These are phyloP conservation scores for Aspergillus asperescens DNA, from an alignment of 495 filamentous ascomycete species.

Conservation along the genomic window DNA sequence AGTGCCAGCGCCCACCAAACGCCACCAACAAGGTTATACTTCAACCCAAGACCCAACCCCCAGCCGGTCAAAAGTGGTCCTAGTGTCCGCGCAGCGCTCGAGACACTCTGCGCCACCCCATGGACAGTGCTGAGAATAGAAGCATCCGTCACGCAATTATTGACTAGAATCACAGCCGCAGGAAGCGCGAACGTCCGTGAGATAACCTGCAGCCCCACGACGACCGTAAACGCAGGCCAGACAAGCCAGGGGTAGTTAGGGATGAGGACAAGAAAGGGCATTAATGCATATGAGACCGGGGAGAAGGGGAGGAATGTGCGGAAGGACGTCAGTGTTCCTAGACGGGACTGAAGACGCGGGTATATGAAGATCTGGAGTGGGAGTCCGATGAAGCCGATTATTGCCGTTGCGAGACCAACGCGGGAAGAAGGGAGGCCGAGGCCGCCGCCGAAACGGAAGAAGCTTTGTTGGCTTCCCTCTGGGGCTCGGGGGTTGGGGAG, in stretches of 20 bases:
- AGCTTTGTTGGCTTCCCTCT: constrained; percentile 38
- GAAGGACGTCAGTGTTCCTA: constrained; percentile 60
- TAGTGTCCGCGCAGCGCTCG: constrained; percentile 54
- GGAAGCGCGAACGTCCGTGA: constrained; percentile 69
- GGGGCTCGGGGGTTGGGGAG: constrained; percentile 59
- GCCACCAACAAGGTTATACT: constrained; percentile 58
- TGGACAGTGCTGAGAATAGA: constrained; percentile 63
- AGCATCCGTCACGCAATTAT: constrained; percentile 60
- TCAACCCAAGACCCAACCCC: constrained; percentile 58
- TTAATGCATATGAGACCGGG: constrained; percentile 58
- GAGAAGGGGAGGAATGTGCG: constrained; percentile 56
- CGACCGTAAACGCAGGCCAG: constrained; percentile 52
- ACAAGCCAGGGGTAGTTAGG: constrained; percentile 44
- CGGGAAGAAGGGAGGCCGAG: constrained; percentile 61
- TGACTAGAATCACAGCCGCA: constrained; percentile 62
- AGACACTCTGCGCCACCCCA: constrained; percentile 61
- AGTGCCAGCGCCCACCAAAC: constrained; percentile 64
- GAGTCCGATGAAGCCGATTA: constrained; percentile 66
- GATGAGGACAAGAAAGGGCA: constrained; percentile 62
- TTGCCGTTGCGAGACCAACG: constrained; percentile 63
- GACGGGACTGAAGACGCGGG: constrained; percentile 50
- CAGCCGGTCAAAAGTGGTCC: constrained; percentile 63
- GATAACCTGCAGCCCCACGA: constrained; percentile 62
- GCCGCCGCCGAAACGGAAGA: constrained; percentile 67
- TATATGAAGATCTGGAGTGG: constrained; percentile 67